Evolutionary conservation across 2,329 filamentous ascomycete species (phyloP).

Genomic region (Coleophoma crateriformis): DNA sequence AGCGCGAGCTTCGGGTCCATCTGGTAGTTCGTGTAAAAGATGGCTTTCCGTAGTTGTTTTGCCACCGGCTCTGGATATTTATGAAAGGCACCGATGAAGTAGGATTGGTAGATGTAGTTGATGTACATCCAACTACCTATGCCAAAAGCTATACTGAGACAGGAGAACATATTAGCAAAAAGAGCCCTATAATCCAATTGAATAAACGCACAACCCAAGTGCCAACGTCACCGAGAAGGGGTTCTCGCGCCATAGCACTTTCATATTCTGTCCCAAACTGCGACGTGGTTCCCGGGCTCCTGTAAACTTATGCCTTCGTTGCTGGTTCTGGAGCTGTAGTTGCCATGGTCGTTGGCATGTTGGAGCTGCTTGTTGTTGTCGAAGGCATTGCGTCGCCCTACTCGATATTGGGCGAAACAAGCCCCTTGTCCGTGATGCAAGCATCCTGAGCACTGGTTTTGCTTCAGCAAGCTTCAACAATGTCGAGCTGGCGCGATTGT

Average conservation of each 20-base stretch:
- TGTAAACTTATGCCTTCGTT: constrained; percentile 19
- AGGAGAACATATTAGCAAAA: no score
- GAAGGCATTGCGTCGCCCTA: constrained; percentile 19
- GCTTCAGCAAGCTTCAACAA: neutral
- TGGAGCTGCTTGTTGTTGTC: constrained; percentile 20
- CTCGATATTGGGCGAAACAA: constrained; percentile 13
- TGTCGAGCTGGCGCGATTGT: no score
- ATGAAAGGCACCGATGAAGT: constrained; percentile 37
- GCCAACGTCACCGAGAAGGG: constrained; percentile 23
- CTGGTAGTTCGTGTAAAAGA: constrained; percentile 79
- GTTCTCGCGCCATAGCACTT: constrained; percentile 18
- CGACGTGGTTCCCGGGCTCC: constrained; percentile 2
- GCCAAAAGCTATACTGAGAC: constrained; percentile 20
- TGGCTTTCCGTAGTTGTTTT: constrained; percentile 71
- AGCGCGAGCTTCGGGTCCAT: constrained; percentile 72
- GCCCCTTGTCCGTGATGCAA: constrained; percentile 14
- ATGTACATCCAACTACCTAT: constrained; percentile 17
- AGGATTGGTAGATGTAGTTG: constrained; percentile 25
- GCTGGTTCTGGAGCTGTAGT: constrained; percentile 14
- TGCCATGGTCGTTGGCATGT: constrained; percentile 17
- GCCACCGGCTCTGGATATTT: constrained; percentile 66
- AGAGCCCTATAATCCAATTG: no score
- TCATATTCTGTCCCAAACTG: constrained; percentile 8
- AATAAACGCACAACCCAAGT: constrained; percentile 11
- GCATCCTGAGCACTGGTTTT: constrained; percentile 13